A percentile compares a stretch with the other conserved stretches of the same genome.
Evolutionary conservation across 2,329 filamentous ascomycete genomes (phyloP).

Genomic region (Clonostachys sp.): DNA sequence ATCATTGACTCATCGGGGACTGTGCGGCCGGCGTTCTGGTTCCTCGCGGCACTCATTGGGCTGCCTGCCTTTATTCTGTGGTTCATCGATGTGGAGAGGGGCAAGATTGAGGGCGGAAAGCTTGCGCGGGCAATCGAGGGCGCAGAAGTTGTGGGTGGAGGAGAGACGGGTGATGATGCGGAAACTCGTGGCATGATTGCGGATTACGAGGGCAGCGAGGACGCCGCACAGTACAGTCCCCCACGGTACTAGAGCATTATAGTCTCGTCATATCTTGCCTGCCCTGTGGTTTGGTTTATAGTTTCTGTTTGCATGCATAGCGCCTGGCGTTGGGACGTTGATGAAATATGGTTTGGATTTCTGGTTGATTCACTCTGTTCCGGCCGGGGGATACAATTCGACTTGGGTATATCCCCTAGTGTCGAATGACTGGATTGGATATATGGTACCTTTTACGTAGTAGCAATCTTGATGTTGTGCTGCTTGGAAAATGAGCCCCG

Average conservation of each 20-base stretch:
- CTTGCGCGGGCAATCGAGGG: slow-evolving; percentile 58
- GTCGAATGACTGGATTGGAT: too few relatives aligned
- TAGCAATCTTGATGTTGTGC: too few relatives aligned
- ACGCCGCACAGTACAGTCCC: too few relatives aligned
- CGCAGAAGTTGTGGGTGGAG: slow-evolving; percentile 26
- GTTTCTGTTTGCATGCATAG: background rate
- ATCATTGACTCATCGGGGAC: slow-evolving; percentile 83
- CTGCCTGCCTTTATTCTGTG: slow-evolving; percentile 81
- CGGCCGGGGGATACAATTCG: too few relatives aligned
- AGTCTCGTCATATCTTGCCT: too few relatives aligned
- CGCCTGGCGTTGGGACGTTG: background rate
- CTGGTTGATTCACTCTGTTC: too few relatives aligned
- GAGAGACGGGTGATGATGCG: slow-evolving; percentile 7
- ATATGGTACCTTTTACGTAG: too few relatives aligned
- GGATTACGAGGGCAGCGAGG: slow-evolving; percentile 10
- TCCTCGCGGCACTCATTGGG: slow-evolving; percentile 79
- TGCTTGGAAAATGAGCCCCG: too few relatives aligned
- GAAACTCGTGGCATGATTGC: slow-evolving; percentile 19
- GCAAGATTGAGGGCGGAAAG: slow-evolving; percentile 62
- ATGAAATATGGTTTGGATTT: too few relatives aligned
- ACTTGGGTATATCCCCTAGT: too few relatives aligned
- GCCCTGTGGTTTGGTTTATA: too few relatives aligned
- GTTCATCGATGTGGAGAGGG: slow-evolving; percentile 78
- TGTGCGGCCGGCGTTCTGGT: slow-evolving; percentile 86
- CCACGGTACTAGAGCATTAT: too few relatives aligned